These are phyloP conservation scores for Rhynchospora breviuscula DNA, from an alignment of 176 grass and related monocot species.

Conservation along the genomic window DNA sequence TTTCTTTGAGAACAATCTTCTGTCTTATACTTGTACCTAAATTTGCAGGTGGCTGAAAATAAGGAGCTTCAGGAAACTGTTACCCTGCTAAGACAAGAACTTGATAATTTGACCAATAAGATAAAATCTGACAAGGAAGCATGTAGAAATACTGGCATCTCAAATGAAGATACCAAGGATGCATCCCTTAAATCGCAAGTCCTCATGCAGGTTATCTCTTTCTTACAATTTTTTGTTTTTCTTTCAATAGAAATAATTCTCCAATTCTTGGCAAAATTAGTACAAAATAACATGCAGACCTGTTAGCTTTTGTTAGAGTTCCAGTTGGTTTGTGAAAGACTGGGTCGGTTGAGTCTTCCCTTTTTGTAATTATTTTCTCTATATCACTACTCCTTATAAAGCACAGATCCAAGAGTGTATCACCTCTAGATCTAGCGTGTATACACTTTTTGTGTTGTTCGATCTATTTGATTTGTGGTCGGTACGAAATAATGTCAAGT, in stretches of 20 bases:
- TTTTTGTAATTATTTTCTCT: neutral
- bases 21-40: constrained; percentile 22
- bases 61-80: constrained; percentile 58
- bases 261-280: neutral
- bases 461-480: too few relatives aligned
- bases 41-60: constrained; percentile 70
- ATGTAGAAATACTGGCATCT: constrained; percentile 24
- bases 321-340: neutral
- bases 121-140: constrained; percentile 35
- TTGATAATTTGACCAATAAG: constrained; percentile 36
- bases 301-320: neutral
- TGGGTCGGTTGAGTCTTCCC: neutral
- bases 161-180: constrained; percentile 39
- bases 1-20: neutral
- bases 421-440: too few relatives aligned
- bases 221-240: neutral
- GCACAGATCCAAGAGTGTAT: too few relatives aligned
- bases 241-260: neutral
- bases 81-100: constrained; percentile 52
- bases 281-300: neutral
- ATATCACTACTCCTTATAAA: neutral
- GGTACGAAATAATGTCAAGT: too few relatives aligned
- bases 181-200: constrained; percentile 59
- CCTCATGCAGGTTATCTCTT: constrained; percentile 59
- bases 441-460: too few relatives aligned